phyloP scores from a whole-genome alignment of 2,329 filamentous ascomycete species.

The Fonsecaea nubica region DNA sequence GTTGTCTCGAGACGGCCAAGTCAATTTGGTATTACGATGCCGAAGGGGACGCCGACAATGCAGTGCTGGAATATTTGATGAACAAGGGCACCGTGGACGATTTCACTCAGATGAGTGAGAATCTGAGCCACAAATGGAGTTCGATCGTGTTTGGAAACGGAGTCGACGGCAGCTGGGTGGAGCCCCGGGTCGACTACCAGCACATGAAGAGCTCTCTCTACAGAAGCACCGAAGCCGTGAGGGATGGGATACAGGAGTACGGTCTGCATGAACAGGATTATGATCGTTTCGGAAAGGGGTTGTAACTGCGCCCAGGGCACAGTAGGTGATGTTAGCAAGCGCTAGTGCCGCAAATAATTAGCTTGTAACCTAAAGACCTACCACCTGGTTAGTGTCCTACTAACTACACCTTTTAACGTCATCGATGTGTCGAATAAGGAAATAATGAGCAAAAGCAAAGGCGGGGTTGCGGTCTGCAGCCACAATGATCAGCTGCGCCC shows the following conservation, averaged over 20 bases:
- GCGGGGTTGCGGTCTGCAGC: background rate
- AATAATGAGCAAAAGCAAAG: background rate
- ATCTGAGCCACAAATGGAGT: slow-evolving; percentile 22
- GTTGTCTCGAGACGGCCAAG: slow-evolving; percentile 14
- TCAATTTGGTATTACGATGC: slow-evolving; percentile 35
- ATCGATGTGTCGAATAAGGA: no score
- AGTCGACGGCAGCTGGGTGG: slow-evolving; percentile 13
- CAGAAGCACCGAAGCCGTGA: slow-evolving; percentile 3
- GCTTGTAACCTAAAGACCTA: no score
- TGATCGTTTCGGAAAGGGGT: slow-evolving; percentile 15
- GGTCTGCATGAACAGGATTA: slow-evolving; percentile 20
- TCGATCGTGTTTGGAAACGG: slow-evolving; percentile 11
- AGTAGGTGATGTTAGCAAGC: no score
- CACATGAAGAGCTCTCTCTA: slow-evolving; percentile 21
- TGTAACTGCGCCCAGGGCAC: background rate
- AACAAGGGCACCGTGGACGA: slow-evolving; percentile 24
- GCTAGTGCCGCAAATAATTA: no score
- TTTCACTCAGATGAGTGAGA: slow-evolving; percentile 19
- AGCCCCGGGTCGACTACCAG: slow-evolving; percentile 10
- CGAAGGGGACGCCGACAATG: slow-evolving; percentile 32
- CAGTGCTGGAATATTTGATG: slow-evolving; percentile 30
- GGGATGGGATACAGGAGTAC: slow-evolving; percentile 15
- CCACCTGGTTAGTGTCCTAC: no score
- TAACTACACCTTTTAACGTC: no score
- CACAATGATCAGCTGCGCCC: background rate